These are phyloP conservation scores for Mortierella sp. DNA, from an alignment of 371 early-diverging fungal genomes.

Conservation along the genomic window DNA sequence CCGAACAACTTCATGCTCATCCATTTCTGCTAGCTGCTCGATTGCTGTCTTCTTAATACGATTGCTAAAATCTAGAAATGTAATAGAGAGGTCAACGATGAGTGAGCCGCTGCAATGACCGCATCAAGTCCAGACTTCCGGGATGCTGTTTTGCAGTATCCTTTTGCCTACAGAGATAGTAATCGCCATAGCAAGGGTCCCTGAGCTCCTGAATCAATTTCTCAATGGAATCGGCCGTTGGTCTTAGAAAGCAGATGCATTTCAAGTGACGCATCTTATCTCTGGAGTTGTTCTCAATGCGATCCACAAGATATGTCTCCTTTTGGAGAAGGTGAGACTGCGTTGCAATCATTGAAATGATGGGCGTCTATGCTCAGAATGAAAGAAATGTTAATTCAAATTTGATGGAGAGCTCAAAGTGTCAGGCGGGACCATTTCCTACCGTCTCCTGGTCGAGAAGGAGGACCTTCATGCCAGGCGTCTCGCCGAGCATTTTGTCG, in stretches of 20 bases:
- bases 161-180: slow-evolving; percentile 84
- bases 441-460: slow-evolving; percentile 95
- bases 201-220: slow-evolving; percentile 89
- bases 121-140: not conserved
- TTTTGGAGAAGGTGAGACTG: slow-evolving; percentile 91
- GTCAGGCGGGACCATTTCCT: slow-evolving; percentile 18
- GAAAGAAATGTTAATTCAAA: not conserved
- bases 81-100: not conserved
- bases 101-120: not conserved
- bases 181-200: slow-evolving; percentile 93
- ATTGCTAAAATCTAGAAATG: slow-evolving; percentile 85
- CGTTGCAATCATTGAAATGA: slow-evolving; percentile 91
- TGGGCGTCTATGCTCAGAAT: slow-evolving; percentile 79
- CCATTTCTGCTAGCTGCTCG: slow-evolving; percentile 95
- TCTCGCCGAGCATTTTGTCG: slow-evolving; percentile 90
- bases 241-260: slow-evolving; percentile 92
- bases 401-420: not conserved
- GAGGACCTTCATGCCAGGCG: slow-evolving; percentile 96
- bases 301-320: slow-evolving; percentile 94
- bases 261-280: slow-evolving; percentile 96
- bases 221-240: slow-evolving; percentile 86
- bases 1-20: slow-evolving; percentile 93
- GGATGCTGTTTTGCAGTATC: not conserved
- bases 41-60: slow-evolving; percentile 88
- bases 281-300: slow-evolving; percentile 85